Percentiles rank a stretch among this genome's conserved stretches.
phyloP scores from a whole-genome alignment of 768 basidiomycete species.

The Boletus rubropictus region DNA sequence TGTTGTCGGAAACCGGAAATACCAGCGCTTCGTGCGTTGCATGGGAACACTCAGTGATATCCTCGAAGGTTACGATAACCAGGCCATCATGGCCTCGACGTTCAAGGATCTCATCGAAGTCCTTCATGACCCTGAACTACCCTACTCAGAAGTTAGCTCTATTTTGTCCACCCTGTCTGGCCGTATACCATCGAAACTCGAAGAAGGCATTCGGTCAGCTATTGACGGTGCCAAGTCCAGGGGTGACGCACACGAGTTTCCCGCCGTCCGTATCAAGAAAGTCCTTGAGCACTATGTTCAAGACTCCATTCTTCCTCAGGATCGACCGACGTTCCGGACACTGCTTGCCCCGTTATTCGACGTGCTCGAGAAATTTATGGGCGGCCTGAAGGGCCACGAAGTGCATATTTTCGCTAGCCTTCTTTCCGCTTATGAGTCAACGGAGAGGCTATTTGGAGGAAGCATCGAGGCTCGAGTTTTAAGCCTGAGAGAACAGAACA shows the following conservation, averaged over 20 bases:
- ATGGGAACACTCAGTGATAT: constrained; percentile 81
- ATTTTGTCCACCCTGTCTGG: constrained; percentile 87
- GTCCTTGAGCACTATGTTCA: constrained; percentile 79
- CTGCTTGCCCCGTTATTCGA: constrained; percentile 67
- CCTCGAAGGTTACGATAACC: constrained; percentile 95
- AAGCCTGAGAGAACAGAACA: constrained; percentile 84
- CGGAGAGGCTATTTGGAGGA: constrained; percentile 90
- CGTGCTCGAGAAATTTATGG: constrained; percentile 71
- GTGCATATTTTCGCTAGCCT: constrained; percentile 70
- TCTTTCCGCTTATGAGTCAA: constrained; percentile 72
- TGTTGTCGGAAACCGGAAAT: constrained; percentile 82
- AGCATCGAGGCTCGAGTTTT: constrained; percentile 91
- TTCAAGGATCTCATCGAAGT: constrained; percentile 82
- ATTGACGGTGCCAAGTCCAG: constrained; percentile 76
- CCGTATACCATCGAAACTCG: constrained; percentile 87
- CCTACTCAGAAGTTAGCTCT: constrained; percentile 78
- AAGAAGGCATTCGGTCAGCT: constrained; percentile 73
- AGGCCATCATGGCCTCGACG: constrained; percentile 79
- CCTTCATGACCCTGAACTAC: constrained; percentile 79
- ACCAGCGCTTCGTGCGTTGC: constrained; percentile 77
- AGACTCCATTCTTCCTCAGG: constrained; percentile 73
- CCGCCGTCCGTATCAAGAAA: constrained; percentile 80
- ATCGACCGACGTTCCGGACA: constrained; percentile 71
- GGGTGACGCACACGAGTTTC: constrained; percentile 79
- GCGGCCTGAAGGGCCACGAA: constrained; percentile 85